Conservation (phyloP, 306 rosid genomes). For the Malus asiatica region DNA sequence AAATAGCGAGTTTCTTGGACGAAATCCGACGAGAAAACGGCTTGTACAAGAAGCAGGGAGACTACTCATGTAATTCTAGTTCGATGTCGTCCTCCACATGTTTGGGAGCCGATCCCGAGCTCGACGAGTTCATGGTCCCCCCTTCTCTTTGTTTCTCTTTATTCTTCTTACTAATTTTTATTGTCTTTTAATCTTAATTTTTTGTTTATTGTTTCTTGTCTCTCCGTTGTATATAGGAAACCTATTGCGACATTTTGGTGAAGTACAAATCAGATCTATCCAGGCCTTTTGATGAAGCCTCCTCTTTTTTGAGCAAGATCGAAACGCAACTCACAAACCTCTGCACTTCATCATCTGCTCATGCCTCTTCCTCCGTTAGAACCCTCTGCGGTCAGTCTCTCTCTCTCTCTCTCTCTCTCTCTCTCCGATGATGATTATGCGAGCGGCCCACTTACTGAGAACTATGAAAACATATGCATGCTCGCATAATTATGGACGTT, state of each 20-base stretch:
- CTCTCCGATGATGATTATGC: neutral
- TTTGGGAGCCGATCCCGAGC: constrained; percentile 98
- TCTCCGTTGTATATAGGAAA: constrained; percentile 38
- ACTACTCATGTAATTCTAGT: constrained; percentile 6
- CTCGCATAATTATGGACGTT: neutral
- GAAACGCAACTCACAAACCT: constrained; percentile 71
- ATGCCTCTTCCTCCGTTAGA: constrained; percentile 25
- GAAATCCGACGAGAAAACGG: constrained; percentile 74
- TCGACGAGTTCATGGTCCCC: constrained; percentile 98
- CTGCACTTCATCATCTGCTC: constrained; percentile 26
- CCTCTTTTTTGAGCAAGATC: constrained; percentile 77
- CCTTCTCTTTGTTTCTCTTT: neutral
- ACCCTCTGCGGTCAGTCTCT: constrained; percentile 59
- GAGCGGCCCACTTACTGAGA: neutral
- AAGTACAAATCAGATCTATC: constrained; percentile 82
- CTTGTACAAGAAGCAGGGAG: constrained; percentile 26
- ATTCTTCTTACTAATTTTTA: neutral
- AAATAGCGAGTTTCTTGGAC: constrained; percentile 63
- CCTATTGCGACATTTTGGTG: constrained; percentile 73
- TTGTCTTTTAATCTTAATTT: neutral
- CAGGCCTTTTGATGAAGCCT: constrained; percentile 89
- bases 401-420: neutral
- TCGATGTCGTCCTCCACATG: constrained; percentile 49
- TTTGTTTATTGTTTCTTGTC: neutral
- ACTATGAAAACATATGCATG: neutral